Evolutionary conservation across 2,329 filamentous ascomycete species (phyloP), one percentile per base, ranked within the genome.

Genomic region (Aspergillus sp.): DNA sequence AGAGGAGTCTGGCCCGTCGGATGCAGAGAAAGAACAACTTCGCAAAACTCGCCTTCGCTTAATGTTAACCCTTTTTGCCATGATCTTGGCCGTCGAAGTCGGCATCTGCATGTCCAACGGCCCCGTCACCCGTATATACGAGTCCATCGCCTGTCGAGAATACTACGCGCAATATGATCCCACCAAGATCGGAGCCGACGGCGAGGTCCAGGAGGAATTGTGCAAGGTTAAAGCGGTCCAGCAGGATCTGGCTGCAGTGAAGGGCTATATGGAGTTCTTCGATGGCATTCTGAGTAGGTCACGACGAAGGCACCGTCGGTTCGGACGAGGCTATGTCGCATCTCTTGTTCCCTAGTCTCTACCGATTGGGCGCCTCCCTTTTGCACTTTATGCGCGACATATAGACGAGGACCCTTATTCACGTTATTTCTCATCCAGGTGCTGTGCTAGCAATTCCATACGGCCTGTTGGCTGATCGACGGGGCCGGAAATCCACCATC

Each of bases 201-300:
- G 80, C 11, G 71, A 74, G 23, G 76, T 84, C 15, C 70, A 75
- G 1, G 82, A 84, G 71, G 71, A 74, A n/a, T 64, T 80, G 63
- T 84, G 82, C 68, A 84, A 84, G 70, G 69, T 78, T n/a, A 75
- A 78, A 32, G 73, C 73, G 44, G 75, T 84, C 19, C 81, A 83
- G 64, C 74, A 80, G 50, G 77, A 80, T 66, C 64, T 83, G 64
- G 81, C 81, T 1, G 78, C 79, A 56, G 78, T 84, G 11, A 81
- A 82, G 63, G 81, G 80, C 2, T 81, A 81, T 71, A 75, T 78
- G 67, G 80, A 81, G 62, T 80, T 80, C 57, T 83, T 82, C 61
- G 79, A 82, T 65, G 78, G 76, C 3, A 60, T 77, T 30, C 61
- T 77, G 39, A 75, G 76, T 76, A 73, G 42, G 73, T 64, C 52